Conservation (phyloP, 78 protist species). For the Reticulomyxa filosa region DNA sequence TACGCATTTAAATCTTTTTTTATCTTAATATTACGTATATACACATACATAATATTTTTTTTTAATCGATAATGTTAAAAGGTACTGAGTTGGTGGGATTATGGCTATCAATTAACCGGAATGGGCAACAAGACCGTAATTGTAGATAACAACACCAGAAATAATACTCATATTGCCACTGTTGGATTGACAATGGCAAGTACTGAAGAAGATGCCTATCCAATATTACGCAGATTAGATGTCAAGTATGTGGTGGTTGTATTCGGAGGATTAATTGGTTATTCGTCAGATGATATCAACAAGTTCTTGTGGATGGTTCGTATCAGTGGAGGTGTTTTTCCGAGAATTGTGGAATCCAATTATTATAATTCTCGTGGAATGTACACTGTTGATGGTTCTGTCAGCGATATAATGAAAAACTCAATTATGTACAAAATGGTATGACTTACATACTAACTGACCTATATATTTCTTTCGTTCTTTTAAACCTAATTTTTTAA, state of each 20-base stretch:
- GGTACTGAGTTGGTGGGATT: slow-evolving; percentile 94
- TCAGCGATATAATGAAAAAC: slow-evolving; percentile 46
- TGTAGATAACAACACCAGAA: slow-evolving; percentile 99
- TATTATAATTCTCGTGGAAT: slow-evolving; percentile 39
- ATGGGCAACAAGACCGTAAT: slow-evolving; percentile 87
- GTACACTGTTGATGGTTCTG: slow-evolving; percentile 1
- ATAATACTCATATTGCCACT: slow-evolving; percentile 88
- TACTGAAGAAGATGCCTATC: slow-evolving; percentile 53
- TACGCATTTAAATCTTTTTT: neutral
- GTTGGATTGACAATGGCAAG: slow-evolving; percentile 77
- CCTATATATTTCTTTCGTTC: neutral
- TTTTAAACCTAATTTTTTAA: neutral
- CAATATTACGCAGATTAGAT: slow-evolving; percentile 47
- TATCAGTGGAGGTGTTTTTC: slow-evolving; percentile 32
- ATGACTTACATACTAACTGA: slow-evolving; percentile 4
- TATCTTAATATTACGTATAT: neutral
- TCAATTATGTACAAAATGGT: slow-evolving; percentile 69
- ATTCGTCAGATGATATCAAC: slow-evolving; percentile 26
- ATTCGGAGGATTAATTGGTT: slow-evolving; percentile 93
- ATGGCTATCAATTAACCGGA: slow-evolving; percentile 94
- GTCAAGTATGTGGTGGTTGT: slow-evolving; percentile 91
- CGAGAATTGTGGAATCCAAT: slow-evolving; percentile 41
- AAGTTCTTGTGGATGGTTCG: slow-evolving; percentile 91
- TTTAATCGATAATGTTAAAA: slow-evolving; percentile 5
- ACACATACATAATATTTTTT: neutral